Evolutionary conservation across 2,329 filamentous ascomycete genomes (phyloP).

Genomic region (Geosmithia putterillii): DNA sequence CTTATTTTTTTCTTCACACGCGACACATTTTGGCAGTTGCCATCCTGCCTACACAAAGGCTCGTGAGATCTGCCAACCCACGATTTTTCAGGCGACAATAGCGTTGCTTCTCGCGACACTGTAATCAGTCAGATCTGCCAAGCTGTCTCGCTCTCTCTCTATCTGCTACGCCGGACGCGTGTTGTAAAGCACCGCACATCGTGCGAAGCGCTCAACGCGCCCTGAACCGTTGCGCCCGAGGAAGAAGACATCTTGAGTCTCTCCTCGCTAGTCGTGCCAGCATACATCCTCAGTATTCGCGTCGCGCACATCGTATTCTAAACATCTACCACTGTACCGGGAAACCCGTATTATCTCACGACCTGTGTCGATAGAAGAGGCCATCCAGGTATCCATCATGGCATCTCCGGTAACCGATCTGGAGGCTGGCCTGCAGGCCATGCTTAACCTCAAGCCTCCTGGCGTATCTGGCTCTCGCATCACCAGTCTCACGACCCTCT

Average conservation of each 20-base stretch:
- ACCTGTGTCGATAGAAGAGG: neutral
- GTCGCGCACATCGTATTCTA: neutral
- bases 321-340: neutral
- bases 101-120: neutral
- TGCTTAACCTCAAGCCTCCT: constrained; percentile 83
- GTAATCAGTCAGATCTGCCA: neutral
- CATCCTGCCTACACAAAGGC: neutral
- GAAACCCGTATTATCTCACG: neutral
- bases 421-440: constrained; percentile 79
- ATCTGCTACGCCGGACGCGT: neutral
- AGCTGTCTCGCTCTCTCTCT: neutral
- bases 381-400: constrained; percentile 29
- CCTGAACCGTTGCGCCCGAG: neutral
- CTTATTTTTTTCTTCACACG: neutral
- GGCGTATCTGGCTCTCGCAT: constrained; percentile 93
- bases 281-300: neutral
- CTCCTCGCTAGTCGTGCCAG: neutral
- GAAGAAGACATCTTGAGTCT: neutral
- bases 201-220: neutral
- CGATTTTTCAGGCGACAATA: neutral
- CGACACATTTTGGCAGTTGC: no score
- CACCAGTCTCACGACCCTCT: constrained; percentile 72
- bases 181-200: constrained; percentile 1
- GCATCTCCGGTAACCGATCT: constrained; percentile 82
- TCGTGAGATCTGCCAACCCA: neutral